A percentile compares a stretch with the other conserved stretches of the same genome.
These are phyloP conservation scores for Imleria badia DNA, from an alignment of 768 basidiomycete species.

Conservation along the genomic window DNA sequence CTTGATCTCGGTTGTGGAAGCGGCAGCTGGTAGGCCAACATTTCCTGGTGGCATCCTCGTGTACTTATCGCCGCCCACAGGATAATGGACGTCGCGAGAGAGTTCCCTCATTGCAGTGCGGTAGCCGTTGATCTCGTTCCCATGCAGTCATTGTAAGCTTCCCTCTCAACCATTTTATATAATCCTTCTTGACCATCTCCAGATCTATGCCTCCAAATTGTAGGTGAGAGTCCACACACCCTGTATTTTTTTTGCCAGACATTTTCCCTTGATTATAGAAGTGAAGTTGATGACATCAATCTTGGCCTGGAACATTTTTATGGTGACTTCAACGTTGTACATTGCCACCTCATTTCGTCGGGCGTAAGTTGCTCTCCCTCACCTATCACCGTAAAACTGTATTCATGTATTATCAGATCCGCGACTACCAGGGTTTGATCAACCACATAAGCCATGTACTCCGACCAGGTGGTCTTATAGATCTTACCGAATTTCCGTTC, in stretches of 20 bases:
- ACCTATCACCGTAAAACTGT: constrained; percentile 14
- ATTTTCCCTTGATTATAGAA: constrained; percentile 42
- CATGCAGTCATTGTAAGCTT: constrained; percentile 66
- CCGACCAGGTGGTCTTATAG: constrained; percentile 67
- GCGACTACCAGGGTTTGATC: constrained; percentile 61
- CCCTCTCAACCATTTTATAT: constrained; percentile 8
- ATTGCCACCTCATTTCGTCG: constrained; percentile 67
- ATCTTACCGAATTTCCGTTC: constrained; percentile 71
- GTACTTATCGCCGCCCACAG: constrained; percentile 37
- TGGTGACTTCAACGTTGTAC: constrained; percentile 74
- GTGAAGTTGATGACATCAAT: constrained; percentile 84
- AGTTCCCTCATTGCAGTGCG: constrained; percentile 65
- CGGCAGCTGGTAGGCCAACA: constrained; percentile 60
- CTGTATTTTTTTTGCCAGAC: constrained; percentile 3
- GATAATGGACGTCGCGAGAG: constrained; percentile 72
- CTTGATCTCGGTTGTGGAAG: constrained; percentile 82
- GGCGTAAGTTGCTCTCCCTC: constrained; percentile 53
- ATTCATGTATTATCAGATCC: constrained; percentile 47
- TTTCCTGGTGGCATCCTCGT: neutral
- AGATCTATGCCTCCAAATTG: constrained; percentile 71
- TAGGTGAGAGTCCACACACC: constrained; percentile 43
- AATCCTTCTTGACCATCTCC: constrained; percentile 19
- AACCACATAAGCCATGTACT: constrained; percentile 67
- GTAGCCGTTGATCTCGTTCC: constrained; percentile 82
- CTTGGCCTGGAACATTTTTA: constrained; percentile 82